Evolutionary conservation across 768 basidiomycete species (phyloP), one percentile per base, ranked within the genome.

Genomic region (Boletus tylopilopsis): DNA sequence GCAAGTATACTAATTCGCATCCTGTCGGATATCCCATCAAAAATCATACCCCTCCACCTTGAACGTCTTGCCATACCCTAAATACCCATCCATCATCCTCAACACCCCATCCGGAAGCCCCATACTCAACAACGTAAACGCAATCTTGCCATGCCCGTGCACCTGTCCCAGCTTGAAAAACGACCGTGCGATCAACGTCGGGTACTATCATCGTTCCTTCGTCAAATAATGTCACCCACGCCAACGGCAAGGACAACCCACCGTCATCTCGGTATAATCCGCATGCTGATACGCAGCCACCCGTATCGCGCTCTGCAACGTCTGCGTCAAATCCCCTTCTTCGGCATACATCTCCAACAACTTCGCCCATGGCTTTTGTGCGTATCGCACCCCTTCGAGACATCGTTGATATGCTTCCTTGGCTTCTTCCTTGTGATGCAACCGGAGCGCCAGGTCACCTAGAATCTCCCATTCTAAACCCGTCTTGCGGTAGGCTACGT

Each of bases 391-490:
- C 27, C 82, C 75, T 57, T 98, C 96, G 30, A 98, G 80, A 68
- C 93, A 94, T 8, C 94, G 84, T 64, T 96, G 93, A 64, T 87
- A 99, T 4, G 94, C 94, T 64, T 99, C 96, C 70, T 99, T 98
- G 30, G 93, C 94, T 63, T 99, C 96, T 63, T 99, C 96, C 67
- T 92, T 94, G 73, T 98, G 96, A 62, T 95, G 90, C 47, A 99
- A 68, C n/a, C 96, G 84, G 38, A 87, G 61, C 8, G 94, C 96
- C 19, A 99, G 73, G 63, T 98, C 96, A 8, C 95, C 96, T 21
- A 99, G 75, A 39, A 98, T 95, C 71, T 98, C 96, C 95, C 96
- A 99, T 69, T 99, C 96, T 18, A 91, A 70, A 0, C 90, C 93
- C 0, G 95, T 97, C 74, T 98, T 98, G 51, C 93, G 84, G 66